Base-by-base conservation (phyloP, 306 rosid genomes). In the apple (Malus domestica) region DNA sequence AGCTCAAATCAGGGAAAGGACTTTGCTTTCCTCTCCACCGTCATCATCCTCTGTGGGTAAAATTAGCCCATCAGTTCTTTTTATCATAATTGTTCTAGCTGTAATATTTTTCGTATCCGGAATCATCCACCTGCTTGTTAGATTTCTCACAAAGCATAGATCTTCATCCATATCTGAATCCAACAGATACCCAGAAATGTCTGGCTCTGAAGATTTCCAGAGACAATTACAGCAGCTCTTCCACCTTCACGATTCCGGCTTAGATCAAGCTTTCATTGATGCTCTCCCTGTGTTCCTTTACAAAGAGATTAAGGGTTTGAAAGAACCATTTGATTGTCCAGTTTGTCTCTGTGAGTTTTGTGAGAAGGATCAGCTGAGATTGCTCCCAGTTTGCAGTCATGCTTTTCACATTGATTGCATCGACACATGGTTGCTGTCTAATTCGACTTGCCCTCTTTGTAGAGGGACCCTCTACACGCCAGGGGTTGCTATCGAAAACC, bases 401-500 rank as follows among this genome's bases (percentile, higher is more conserved):
- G 98, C 98, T 73, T 91, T 94, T 62, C 98, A 91, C 78, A 80
- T 90, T 42, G 87, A 86, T 70, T 91, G 98, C 78, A 91, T 94
- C 74, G 98, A 91, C 83, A 90, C 97, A 44, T 94, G 98, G 97
- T 81, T 94, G 27, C 68, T 94, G 70, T 87, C 97, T 23, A 94
- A 94, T 85, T 88, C 98, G 75, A 94, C 96, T 27, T 94, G 96
- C 81, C 98, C 97, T 78, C 96, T 94, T 20, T 94, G 97, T 81
- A 87, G 98, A 88, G 97, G 97, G 30, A 79, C 84, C 52, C 90
- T 94, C 27, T 85, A 85, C 78, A 68, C 85, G 0, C 79, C 90
- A 33, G 96, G 91, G 30, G 68, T 89, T 83, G 27, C 87, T 32
- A 60, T 88, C 66, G 97, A 94, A 73, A 90, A 82, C 81, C 89